These are phyloP conservation scores for Leccinum broughii DNA, from an alignment of 768 basidiomycete genomes.

Conservation along the genomic window DNA sequence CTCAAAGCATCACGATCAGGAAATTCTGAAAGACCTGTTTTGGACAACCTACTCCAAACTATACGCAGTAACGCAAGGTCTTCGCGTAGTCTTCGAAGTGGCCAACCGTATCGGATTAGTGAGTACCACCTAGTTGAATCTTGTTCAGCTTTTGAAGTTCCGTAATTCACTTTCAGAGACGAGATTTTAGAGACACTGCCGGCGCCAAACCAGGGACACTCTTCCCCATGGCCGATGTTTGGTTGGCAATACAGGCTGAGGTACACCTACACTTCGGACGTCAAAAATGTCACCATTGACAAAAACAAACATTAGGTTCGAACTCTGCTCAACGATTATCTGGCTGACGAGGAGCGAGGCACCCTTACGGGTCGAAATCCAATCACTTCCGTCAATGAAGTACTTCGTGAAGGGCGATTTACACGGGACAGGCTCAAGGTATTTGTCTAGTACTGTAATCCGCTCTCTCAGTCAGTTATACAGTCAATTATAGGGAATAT, in stretches of 20 bases:
- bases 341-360: constrained; percentile 89
- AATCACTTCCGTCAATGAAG: constrained; percentile 91
- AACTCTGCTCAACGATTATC: constrained; percentile 81
- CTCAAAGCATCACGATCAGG: constrained; percentile 73
- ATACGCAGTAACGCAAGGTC: constrained; percentile 88
- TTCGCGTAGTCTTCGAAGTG: constrained; percentile 89
- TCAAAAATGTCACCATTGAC: constrained; percentile 8
- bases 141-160: not conserved
- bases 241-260: constrained; percentile 87
- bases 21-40: constrained; percentile 87
- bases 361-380: constrained; percentile 79
- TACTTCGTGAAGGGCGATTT: constrained; percentile 81
- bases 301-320: constrained; percentile 57
- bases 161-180: constrained; percentile 51
- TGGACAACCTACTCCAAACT: constrained; percentile 98
- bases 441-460: not conserved
- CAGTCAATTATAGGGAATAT: constrained; percentile 59
- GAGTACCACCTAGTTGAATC: constrained; percentile 34
- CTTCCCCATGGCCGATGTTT: constrained; percentile 85
- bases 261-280: constrained; percentile 38
- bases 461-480: not conserved
- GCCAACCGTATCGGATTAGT: constrained; percentile 89
- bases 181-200: constrained; percentile 88
- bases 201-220: constrained; percentile 73
- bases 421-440: constrained; percentile 82